Conservation (phyloP, 1,139 yeast genomes). For the Hansenula sp. region DNA sequence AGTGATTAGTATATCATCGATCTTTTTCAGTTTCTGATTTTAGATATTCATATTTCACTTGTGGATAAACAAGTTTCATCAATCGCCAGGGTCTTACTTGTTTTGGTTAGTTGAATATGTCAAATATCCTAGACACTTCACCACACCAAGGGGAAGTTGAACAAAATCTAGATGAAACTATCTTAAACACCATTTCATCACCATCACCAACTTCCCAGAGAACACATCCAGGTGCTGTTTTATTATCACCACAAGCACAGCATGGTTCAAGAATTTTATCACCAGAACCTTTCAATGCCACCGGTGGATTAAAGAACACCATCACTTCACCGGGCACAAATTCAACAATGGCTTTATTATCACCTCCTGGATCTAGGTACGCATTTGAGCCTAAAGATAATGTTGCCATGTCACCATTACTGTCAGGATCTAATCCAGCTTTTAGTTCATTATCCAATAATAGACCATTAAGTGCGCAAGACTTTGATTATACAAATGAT, state of each 20-base stretch:
- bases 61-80: background rate
- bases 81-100: background rate
- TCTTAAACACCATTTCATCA: background rate
- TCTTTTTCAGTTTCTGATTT: too few species aligned
- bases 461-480: slow-evolving; percentile 26
- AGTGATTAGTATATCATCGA: too few species aligned
- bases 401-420: slow-evolving; percentile 17
- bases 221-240: slow-evolving; percentile 33
- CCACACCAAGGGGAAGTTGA: background rate
- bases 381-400: slow-evolving; percentile 28
- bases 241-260: slow-evolving; percentile 27
- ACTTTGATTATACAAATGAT: slow-evolving; percentile 9
- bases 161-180: background rate
- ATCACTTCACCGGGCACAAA: slow-evolving; percentile 35
- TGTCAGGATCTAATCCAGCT: slow-evolving; percentile 1
- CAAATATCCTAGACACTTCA: background rate
- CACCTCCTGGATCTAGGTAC: slow-evolving; percentile 35
- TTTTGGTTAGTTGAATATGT: background rate
- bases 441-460: slow-evolving; percentile 4
- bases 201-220: slow-evolving; percentile 13
- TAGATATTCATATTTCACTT: too few species aligned
- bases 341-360: slow-evolving; percentile 29
- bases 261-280: slow-evolving; percentile 11
- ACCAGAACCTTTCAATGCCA: slow-evolving; percentile 30
- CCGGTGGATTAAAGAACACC: slow-evolving; percentile 21